Conservation (phyloP, 2,329 filamentous ascomycete genomes). For the Verticillium dahliae region DNA sequence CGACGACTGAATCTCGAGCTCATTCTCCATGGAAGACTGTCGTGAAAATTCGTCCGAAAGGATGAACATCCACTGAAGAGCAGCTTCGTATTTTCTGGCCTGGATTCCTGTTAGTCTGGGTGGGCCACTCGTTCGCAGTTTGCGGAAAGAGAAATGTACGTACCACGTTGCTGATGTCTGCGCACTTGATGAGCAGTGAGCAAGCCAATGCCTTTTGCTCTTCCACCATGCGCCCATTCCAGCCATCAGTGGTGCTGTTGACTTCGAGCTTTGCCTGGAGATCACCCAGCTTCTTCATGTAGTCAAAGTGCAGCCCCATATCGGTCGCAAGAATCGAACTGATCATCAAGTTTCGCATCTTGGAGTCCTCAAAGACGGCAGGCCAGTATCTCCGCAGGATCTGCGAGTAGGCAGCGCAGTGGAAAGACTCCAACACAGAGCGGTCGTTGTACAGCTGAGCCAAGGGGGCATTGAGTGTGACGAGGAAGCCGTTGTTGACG, state of each 20-base stretch:
- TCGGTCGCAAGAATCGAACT: slow-evolving; percentile 96
- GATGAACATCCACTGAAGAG: slow-evolving; percentile 83
- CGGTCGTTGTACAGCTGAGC: slow-evolving; percentile 96
- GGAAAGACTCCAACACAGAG: slow-evolving; percentile 93
- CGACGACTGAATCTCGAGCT: slow-evolving; percentile 81
- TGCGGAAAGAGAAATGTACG: slow-evolving; percentile 28
- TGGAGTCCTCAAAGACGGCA: slow-evolving; percentile 66
- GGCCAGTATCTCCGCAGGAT: slow-evolving; percentile 93
- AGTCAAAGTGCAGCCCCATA: slow-evolving; percentile 95
- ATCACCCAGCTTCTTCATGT: slow-evolving; percentile 82
- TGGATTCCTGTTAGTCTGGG: slow-evolving; percentile 24
- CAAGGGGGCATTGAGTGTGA: slow-evolving; percentile 84
- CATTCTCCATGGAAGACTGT: slow-evolving; percentile 85
- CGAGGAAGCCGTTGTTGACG: slow-evolving; percentile 94
- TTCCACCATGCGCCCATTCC: slow-evolving; percentile 69
- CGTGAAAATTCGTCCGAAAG: slow-evolving; percentile 94
- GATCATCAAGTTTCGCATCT: slow-evolving; percentile 86
- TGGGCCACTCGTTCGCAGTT: not conserved
- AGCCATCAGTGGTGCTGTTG: slow-evolving; percentile 60
- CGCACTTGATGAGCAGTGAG: slow-evolving; percentile 91
- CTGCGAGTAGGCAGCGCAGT: slow-evolving; percentile 94
- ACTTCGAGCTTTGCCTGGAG: slow-evolving; percentile 71
- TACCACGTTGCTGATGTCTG: slow-evolving; percentile 97
- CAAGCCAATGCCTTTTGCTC: slow-evolving; percentile 78
- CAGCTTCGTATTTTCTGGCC: slow-evolving; percentile 78